Conservation (phyloP, 441 rosid genomes). For the Pelargonium fulgidum region DNA sequence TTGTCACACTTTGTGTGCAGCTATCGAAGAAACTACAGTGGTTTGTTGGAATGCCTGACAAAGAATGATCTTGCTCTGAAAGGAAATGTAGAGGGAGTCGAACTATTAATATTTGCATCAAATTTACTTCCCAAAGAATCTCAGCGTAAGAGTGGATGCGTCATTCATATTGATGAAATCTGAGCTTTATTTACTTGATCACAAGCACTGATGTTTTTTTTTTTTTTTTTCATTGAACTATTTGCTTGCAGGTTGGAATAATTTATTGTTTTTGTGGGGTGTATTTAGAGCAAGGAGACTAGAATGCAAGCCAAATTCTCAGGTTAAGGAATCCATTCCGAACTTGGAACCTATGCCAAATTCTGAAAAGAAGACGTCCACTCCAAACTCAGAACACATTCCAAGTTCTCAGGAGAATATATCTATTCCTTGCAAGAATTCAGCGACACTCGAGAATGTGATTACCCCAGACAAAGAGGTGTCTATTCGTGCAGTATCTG, state of each 20-base stretch:
- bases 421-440: conserved; percentile 1
- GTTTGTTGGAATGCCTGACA: conserved; percentile 25
- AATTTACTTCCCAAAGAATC: conserved; percentile 27
- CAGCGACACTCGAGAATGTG: too few relatives aligned
- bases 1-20: conserved; percentile 22
- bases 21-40: conserved; percentile 24
- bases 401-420: conserved; percentile 9
- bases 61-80: conserved; percentile 29
- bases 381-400: conserved; percentile 6
- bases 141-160: conserved; percentile 25
- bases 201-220: neutral
- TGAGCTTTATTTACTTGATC: neutral
- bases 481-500: conserved; percentile 7
- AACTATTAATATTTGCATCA: conserved; percentile 29
- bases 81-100: conserved; percentile 25
- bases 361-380: conserved; percentile 6
- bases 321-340: too few relatives aligned
- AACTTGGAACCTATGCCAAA: neutral
- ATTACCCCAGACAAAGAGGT: neutral
- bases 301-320: neutral
- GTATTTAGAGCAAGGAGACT: conserved; percentile 23
- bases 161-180: neutral
- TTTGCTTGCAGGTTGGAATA: conserved; percentile 35
- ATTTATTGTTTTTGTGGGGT: conserved; percentile 31
- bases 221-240: neutral